A percentile compares a stretch with the other conserved stretches of the same genome.
These are phyloP conservation scores for Prinsepia uniflora DNA, from an alignment of 306 rosid species.

Conservation along the genomic window DNA sequence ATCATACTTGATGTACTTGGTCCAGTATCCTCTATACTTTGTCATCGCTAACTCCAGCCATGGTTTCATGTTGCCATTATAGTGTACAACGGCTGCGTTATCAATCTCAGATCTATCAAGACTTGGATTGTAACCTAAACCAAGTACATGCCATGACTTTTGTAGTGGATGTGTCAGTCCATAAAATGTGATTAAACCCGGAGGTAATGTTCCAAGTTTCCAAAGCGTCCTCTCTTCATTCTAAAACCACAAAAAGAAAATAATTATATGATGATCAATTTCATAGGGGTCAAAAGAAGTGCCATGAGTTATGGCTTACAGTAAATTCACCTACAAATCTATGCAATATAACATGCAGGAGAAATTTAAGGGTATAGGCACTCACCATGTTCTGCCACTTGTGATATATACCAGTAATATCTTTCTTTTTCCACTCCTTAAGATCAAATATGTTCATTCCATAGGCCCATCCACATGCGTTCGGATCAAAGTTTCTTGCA, in stretches of 20 bases:
- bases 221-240: conserved; percentile 87
- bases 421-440: conserved; percentile 81
- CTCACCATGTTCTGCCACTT: conserved; percentile 99
- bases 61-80: conserved; percentile 94
- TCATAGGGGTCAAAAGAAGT: background rate
- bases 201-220: conserved; percentile 97
- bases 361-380: conserved; percentile 20
- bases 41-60: conserved; percentile 92
- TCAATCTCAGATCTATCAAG: conserved; percentile 56
- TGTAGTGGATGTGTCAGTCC: conserved; percentile 78
- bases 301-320: background rate
- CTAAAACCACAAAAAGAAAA: conserved; percentile 34
- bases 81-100: conserved; percentile 87
- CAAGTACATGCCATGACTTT: conserved; percentile 97
- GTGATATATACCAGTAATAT: conserved; percentile 94
- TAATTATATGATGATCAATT: background rate
- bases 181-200: conserved; percentile 87
- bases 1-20: conserved; percentile 64
- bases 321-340: background rate
- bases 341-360: conserved; percentile 8
- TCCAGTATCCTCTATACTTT: conserved; percentile 79
- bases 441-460: conserved; percentile 97
- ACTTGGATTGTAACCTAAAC: conserved; percentile 94
- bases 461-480: conserved; percentile 97
- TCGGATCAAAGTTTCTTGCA: conserved; percentile 84